phyloP scores from a whole-genome alignment of 1,284 basidiomycete species.

The Malassezia japonica region DNA sequence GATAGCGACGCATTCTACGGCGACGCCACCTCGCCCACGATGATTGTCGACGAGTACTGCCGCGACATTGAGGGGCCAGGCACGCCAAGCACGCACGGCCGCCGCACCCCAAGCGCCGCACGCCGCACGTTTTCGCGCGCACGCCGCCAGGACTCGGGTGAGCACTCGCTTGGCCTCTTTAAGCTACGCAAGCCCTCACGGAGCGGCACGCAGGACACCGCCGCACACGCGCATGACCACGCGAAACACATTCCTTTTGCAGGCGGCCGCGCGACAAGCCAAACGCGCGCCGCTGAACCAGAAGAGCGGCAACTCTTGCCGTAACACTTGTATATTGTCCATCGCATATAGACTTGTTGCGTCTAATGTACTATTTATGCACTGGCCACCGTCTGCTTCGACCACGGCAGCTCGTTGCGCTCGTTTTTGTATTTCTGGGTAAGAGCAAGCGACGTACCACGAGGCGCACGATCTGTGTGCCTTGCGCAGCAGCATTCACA shows the following conservation, averaged over 20 bases:
- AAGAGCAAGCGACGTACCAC: conserved; percentile 23
- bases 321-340: neutral
- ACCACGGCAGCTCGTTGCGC: neutral
- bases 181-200: conserved; percentile 5
- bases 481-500: conserved; percentile 42
- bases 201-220: no score
- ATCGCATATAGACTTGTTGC: neutral
- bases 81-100: neutral
- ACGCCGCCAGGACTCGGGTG: neutral
- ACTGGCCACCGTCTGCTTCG: no score
- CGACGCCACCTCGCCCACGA: conserved; percentile 13
- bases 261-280: neutral
- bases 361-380: neutral
- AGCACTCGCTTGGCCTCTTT: neutral
- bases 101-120: neutral
- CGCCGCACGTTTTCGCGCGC: neutral
- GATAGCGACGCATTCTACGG: neutral
- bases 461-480: conserved; percentile 31
- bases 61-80: neutral
- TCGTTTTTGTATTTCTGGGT: conserved; percentile 5
- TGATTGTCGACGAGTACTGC: conserved; percentile 17
- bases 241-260: neutral
- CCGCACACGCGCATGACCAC: neutral
- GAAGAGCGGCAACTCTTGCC: neutral
- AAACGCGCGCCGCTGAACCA: neutral